Evolutionary conservation across 2,329 filamentous ascomycete species (phyloP).

Genomic region (Colletotrichum plurivorum): DNA sequence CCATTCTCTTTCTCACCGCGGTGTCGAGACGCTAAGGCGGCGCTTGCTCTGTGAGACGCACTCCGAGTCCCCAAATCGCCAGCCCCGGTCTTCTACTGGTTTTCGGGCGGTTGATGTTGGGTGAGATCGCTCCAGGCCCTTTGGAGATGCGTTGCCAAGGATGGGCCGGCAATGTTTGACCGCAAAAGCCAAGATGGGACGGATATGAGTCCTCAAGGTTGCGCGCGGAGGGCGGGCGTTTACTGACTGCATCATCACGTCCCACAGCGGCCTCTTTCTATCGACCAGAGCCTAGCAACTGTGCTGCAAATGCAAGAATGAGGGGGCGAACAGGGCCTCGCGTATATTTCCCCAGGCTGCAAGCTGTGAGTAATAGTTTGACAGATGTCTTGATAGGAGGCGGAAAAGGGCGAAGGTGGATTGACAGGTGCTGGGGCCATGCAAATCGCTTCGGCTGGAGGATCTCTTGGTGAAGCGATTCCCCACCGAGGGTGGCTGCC

Average conservation of each 20-base stretch:
- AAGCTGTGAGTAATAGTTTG: constrained; percentile 37
- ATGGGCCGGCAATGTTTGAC: constrained; percentile 17
- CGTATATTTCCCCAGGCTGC: constrained; percentile 23
- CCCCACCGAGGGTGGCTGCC: constrained; percentile 16
- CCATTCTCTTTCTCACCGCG: constrained; percentile 1
- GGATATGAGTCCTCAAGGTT: constrained; percentile 2
- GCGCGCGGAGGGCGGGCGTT: neutral
- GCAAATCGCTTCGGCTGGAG: neutral
- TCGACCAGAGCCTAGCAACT: neutral
- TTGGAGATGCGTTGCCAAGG: constrained; percentile 23
- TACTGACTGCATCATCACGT: constrained; percentile 6
- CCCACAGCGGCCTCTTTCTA: neutral
- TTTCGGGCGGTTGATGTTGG: constrained; percentile 14
- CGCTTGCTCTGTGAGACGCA: constrained; percentile 22
- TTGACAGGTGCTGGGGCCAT: neutral
- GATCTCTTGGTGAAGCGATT: constrained; percentile 25
- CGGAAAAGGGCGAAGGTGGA: constrained; percentile 8
- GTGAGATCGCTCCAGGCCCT: constrained; percentile 5
- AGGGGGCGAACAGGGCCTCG: constrained; percentile 5
- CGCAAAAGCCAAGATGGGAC: constrained; percentile 11
- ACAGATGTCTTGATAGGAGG: constrained; percentile 23
- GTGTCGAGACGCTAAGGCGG: constrained; percentile 13
- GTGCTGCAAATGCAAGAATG: neutral
- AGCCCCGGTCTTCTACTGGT: neutral
- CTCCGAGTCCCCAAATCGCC: neutral